Evolutionary conservation across 2,329 filamentous ascomycete species (phyloP).

Genomic region (Pyrenochaeta sp.): DNA sequence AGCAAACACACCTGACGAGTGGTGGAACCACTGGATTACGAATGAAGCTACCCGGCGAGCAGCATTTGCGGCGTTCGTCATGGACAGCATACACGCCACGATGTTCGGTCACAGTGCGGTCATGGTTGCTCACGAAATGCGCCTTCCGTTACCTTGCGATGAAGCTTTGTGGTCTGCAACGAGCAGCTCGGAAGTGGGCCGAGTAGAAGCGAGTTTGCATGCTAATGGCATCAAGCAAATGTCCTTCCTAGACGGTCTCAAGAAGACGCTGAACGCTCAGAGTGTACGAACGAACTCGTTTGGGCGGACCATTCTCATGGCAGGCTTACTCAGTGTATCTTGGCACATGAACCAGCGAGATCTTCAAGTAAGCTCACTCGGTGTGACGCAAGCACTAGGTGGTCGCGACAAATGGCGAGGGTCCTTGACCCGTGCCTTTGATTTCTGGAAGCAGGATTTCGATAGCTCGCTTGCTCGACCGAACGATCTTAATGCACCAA

Average conservation of each 20-base stretch:
- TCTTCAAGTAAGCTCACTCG: constrained; percentile 87
- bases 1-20: constrained; percentile 80
- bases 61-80: constrained; percentile 92
- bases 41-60: constrained; percentile 89
- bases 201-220: constrained; percentile 81
- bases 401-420: constrained; percentile 91
- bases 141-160: constrained; percentile 88
- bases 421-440: constrained; percentile 85
- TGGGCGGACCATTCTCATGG: constrained; percentile 91
- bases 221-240: constrained; percentile 84
- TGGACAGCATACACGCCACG: constrained; percentile 94
- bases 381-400: constrained; percentile 80
- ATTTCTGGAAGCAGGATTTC: constrained; percentile 92
- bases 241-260: constrained; percentile 89
- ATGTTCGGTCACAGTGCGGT: constrained; percentile 98
- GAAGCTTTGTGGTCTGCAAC: constrained; percentile 92
- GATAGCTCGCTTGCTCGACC: constrained; percentile 78
- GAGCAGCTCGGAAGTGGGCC: constrained; percentile 83
- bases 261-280: constrained; percentile 85
- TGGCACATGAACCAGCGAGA: constrained; percentile 99
- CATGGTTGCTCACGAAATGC: constrained; percentile 97
- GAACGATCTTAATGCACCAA: constrained; percentile 41
- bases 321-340: constrained; percentile 88
- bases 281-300: constrained; percentile 92
- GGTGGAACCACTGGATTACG: constrained; percentile 96